Conservation (phyloP, 2,329 filamentous ascomycete genomes). For the Xylariaceae sp. region DNA sequence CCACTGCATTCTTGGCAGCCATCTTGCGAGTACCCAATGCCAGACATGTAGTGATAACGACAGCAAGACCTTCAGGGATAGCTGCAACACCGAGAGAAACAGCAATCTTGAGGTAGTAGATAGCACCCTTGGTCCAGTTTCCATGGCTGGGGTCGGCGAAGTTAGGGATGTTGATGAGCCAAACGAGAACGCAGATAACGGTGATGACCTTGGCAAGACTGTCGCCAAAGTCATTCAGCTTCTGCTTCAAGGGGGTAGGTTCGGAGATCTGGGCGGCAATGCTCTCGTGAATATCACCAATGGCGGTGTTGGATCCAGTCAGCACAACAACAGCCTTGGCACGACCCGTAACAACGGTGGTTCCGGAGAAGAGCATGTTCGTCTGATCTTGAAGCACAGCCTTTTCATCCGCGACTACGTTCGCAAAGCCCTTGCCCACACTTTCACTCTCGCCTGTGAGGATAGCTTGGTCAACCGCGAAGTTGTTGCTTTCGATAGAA, state of each 20-base stretch:
- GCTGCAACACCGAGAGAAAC: constrained; percentile 96
- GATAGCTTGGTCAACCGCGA: constrained; percentile 93
- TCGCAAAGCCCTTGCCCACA: constrained; percentile 72
- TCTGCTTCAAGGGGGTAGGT: constrained; percentile 95
- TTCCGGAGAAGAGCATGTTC: constrained; percentile 98
- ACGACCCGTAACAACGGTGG: constrained; percentile 90
- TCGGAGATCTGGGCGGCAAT: constrained; percentile 97
- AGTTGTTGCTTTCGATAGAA: constrained; percentile 93
- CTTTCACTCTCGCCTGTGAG: constrained; percentile 97
- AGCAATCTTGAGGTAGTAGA: constrained; percentile 99
- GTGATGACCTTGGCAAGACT: constrained; percentile 96
- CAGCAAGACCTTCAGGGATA: constrained; percentile 93
- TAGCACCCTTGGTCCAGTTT: constrained; percentile 91
- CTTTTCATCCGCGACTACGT: constrained; percentile 66
- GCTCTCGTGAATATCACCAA: constrained; percentile 98
- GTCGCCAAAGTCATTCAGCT: constrained; percentile 97
- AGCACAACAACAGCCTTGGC: constrained; percentile 86
- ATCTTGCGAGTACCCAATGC: constrained; percentile 96
- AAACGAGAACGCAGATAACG: constrained; percentile 91
- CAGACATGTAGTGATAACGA: constrained; percentile 97
- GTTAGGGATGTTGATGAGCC: constrained; percentile 97
- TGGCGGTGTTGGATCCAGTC: constrained; percentile 86
- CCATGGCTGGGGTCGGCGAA: constrained; percentile 94
- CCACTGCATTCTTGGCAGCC: constrained; percentile 97
- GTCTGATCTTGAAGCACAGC: constrained; percentile 96